Base-by-base conservation (phyloP, 2,329 filamentous ascomycete species). In the Teratosphaeria viscida region DNA sequence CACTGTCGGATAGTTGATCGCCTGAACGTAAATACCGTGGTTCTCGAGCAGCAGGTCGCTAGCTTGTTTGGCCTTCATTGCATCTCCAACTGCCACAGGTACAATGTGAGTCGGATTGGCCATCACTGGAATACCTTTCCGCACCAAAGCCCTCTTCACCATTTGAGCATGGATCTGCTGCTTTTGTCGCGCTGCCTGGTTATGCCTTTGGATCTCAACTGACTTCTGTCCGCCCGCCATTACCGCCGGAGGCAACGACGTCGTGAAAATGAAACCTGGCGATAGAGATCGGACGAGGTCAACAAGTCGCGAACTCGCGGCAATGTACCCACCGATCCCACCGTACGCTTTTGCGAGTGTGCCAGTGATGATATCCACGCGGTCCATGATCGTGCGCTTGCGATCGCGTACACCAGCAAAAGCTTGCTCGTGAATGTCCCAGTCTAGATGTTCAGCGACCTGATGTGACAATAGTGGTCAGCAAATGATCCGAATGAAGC, bases 241-340 rank as follows among this genome's bases (percentile, higher is more conserved):
- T 63, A 90, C 95, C 14, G 94, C 91, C 0, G 94, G 94, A 3
- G 94, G 94, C 14, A 99, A 85, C 10, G 92, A 95, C 5, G 94
- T 99, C 54, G 94, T 99, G 79, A 99, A 99, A 75, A 99, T 99
- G 78, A 99, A 99, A 32, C 94, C 94, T 4, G 94, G 92, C 1
- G 94, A 94, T 49, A 97, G 85, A 7, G 94, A 97, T 57, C 94
- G 89, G 68, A 99, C 88, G 63, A 90, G 88, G 75, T 99, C 94
- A 35, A 99, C 88, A 67, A 99, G 81, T 71, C 88, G 88, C 57
- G 85, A 77, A 62, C 88, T 95, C 57, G 90, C 94, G 39, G 94
- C 94, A 71, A 99, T 97, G 77, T 99, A 99, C 61, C 94, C 94
- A 68, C 94, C 94, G 49, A 99, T 94, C 69, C 92, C 96, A 66